These are phyloP conservation scores for Chlorella sp. DNA, from an alignment of 139 green algal species.

Conservation along the genomic window DNA sequence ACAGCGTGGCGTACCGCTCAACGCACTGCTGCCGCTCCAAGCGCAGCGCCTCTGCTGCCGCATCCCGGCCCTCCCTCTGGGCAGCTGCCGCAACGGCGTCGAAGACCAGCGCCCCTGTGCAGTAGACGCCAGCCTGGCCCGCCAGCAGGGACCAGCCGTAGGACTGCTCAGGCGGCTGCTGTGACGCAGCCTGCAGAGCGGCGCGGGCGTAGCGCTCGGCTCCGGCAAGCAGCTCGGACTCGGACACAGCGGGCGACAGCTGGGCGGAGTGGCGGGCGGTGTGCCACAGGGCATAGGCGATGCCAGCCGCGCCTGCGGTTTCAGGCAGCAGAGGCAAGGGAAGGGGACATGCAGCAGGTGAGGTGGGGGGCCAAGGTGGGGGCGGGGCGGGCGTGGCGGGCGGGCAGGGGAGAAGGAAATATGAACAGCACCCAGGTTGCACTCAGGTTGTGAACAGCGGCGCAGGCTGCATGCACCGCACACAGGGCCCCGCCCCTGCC, in stretches of 20 bases:
- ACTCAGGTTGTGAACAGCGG: too few relatives aligned
- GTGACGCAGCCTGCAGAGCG: neutral
- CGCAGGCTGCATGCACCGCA: too few relatives aligned
- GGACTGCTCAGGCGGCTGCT: neutral
- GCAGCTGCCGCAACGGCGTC: neutral
- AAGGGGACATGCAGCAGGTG: too few relatives aligned
- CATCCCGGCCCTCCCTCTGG: neutral
- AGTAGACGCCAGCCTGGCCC: conserved; percentile 30
- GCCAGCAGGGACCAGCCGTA: conserved; percentile 29
- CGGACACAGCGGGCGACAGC: neutral
- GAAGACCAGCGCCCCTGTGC: conserved; percentile 2
- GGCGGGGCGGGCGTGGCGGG: neutral
- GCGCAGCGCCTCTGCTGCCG: neutral
- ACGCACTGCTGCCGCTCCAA: conserved; percentile 11
- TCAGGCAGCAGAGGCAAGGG: neutral
- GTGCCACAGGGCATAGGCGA: conserved; percentile 20
- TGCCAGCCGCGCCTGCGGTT: conserved; percentile 19
- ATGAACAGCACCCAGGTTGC: too few relatives aligned
- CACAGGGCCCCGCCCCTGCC: too few relatives aligned
- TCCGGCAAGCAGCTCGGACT: conserved; percentile 1
- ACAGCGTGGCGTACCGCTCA: neutral
- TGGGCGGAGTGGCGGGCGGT: neutral
- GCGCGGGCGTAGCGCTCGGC: neutral
- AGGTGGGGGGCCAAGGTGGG: too few relatives aligned
- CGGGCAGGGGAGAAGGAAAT: neutral